Evolutionary conservation across 164 flowering plant species (phyloP).

Genomic region (Vitis rupestris): DNA sequence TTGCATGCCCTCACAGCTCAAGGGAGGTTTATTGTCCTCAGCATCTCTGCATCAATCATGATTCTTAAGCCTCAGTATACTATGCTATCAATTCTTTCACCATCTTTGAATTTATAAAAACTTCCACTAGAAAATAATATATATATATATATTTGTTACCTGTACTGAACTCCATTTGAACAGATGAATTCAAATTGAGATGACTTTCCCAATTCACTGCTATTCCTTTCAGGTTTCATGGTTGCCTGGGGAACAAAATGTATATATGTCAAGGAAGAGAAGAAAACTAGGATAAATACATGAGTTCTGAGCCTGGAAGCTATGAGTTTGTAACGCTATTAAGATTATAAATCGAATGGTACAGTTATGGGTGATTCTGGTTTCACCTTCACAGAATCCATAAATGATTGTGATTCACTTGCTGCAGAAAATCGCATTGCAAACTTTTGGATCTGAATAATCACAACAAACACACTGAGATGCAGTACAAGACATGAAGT

Average conservation of each 20-base stretch:
- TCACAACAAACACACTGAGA: background rate
- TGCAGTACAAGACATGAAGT: no score
- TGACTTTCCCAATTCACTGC: background rate
- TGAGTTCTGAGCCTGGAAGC: background rate
- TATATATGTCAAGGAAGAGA: conserved; percentile 4
- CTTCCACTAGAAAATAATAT: background rate
- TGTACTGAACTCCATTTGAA: conserved; percentile 4
- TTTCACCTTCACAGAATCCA: conserved; percentile 28
- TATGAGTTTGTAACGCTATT: background rate
- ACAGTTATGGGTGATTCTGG: background rate
- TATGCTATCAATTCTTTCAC: no score
- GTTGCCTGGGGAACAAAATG: conserved; percentile 18
- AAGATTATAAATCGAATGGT: background rate
- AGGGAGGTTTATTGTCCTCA: conserved; percentile 4
- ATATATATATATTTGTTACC: background rate
- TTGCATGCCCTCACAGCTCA: background rate
- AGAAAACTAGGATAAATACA: background rate
- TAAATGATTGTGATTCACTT: conserved; percentile 24
- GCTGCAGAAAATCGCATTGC: conserved; percentile 29
- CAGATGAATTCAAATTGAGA: background rate
- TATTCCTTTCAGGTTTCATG: conserved; percentile 9
- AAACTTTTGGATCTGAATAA: conserved; percentile 43
- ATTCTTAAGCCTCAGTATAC: conserved; percentile 5
- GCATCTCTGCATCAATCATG: conserved; percentile 20
- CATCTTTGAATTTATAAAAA: no score